Conservation (phyloP, 352 stramenopile genomes). For the Phytophthora multivora region DNA sequence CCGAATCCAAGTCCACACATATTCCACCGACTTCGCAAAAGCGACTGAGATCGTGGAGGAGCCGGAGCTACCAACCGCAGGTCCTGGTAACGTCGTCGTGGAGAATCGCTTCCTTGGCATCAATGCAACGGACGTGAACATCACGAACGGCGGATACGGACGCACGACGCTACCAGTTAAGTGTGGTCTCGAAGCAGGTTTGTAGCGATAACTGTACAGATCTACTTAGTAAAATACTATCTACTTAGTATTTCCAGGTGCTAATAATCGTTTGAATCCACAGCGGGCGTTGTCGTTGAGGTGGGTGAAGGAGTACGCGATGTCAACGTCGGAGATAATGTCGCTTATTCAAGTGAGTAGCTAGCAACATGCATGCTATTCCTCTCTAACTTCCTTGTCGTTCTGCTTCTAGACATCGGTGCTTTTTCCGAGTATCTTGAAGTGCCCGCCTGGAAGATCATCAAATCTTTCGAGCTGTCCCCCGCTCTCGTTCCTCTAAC, state of each 20-base stretch:
- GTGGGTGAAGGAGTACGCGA: slow-evolving; percentile 45
- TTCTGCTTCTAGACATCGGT: slow-evolving; percentile 29
- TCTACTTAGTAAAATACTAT: not conserved
- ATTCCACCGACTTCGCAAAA: slow-evolving; percentile 49
- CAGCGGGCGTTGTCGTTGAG: slow-evolving; percentile 39
- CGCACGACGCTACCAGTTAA: slow-evolving; percentile 17
- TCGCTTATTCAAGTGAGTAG: slow-evolving; percentile 43
- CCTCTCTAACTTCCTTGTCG: not conserved
- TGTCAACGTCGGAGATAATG: slow-evolving; percentile 45
- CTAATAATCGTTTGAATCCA: not conserved
- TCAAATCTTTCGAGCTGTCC: slow-evolving; percentile 29
- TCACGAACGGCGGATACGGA: slow-evolving; percentile 46
- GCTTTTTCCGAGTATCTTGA: slow-evolving; percentile 60
- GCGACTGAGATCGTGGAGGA: slow-evolving; percentile 42
- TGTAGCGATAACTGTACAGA: not conserved
- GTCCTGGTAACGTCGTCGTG: slow-evolving; percentile 39
- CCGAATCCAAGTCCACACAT: slow-evolving; percentile 44
- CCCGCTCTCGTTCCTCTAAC: slow-evolving; percentile 39
- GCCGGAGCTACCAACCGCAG: slow-evolving; percentile 30
- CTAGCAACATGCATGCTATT: not conserved
- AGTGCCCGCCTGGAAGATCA: slow-evolving; percentile 31
- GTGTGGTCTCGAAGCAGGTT: slow-evolving; percentile 24
- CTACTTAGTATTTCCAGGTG: not conserved
- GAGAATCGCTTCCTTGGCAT: slow-evolving; percentile 43
- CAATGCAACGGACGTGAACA: slow-evolving; percentile 60